Evolutionary conservation across 2,329 filamentous ascomycete species (phyloP), one percentile per base, ranked within the genome.

Genomic region (Trichoderma aggressivum): DNA sequence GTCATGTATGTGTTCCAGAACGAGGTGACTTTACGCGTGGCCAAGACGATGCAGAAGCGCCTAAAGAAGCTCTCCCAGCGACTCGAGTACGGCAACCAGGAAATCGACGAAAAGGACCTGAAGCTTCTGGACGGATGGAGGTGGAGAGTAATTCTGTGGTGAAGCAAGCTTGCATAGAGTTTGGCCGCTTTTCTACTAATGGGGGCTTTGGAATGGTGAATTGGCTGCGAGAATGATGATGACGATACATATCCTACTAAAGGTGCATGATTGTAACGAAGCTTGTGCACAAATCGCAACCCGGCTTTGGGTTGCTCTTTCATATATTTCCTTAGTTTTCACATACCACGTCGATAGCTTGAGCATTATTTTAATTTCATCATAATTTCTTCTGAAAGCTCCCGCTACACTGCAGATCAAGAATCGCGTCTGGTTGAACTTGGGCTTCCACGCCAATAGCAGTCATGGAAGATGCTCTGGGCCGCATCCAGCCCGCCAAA

Each of bases 1-100:
- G 84, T 88, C 24, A 79, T 89, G 50, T 89, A 87, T 76, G 83
- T 89, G 14, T 89, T 89, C 73, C 84, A 85, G 75, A 88, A 87
- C 76, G 87, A 89, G 77, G 87, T 89, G 24, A 82, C 85, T 66
- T 76, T 89, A 60, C 83, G 86, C 5, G 86, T 88, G 4, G 86
- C 86, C 12, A 82, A 81, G 75, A 88, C 86, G 5, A 78, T 87
- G 21, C 81, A 82, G 34, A 86, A 84, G 77, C 80, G 86, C 32
- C 75, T 89, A 61, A 86, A 83, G 79, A 81, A 81, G 60, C 81
- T 89, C 8, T 78, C 80, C 32, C 76, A 79, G 28, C 84, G 84
- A 75, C 80, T 89, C 18, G 85, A 88, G 76, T 76, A 80, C 1
- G 85, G 85, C 6, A 81, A 85, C 32, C 79, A 82, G 7, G 81